These are phyloP conservation scores for Malassezia globosa DNA, from an alignment of 1,284 basidiomycete genomes.

Conservation along the genomic window DNA sequence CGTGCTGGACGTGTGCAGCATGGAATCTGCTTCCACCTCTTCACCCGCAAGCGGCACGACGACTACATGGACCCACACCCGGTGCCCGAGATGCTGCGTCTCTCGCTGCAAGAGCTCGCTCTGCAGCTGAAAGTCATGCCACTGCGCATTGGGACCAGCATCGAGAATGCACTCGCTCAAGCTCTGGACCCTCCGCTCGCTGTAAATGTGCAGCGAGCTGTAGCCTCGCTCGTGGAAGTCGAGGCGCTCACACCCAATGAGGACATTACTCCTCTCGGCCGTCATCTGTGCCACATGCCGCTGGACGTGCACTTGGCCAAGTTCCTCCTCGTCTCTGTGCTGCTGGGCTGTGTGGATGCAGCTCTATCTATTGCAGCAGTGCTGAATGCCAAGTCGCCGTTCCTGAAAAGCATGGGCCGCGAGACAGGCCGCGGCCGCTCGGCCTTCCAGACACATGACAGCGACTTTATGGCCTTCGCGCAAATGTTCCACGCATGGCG, in stretches of 20 bases:
- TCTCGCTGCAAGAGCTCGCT: constrained; percentile 86
- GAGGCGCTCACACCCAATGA: constrained; percentile 72
- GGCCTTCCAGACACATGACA: constrained; percentile 68
- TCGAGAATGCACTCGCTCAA: constrained; percentile 76
- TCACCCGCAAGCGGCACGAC: constrained; percentile 79
- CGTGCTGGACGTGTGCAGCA: constrained; percentile 83
- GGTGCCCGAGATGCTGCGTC: constrained; percentile 85
- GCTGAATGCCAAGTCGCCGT: constrained; percentile 85
- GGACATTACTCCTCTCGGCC: constrained; percentile 90
- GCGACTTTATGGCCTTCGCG: constrained; percentile 82
- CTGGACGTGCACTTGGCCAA: constrained; percentile 95
- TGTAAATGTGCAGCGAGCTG: constrained; percentile 80
- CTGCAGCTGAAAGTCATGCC: constrained; percentile 95
- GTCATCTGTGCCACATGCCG: constrained; percentile 78
- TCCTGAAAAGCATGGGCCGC: constrained; percentile 62
- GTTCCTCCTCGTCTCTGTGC: constrained; percentile 72
- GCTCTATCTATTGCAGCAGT: constrained; percentile 86
- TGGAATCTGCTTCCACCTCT: constrained; percentile 89
- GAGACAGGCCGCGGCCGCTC: constrained; percentile 76
- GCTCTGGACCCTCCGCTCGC: constrained; percentile 81
- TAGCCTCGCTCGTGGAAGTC: constrained; percentile 81
- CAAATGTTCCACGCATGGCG: constrained; percentile 84
- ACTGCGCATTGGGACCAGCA: constrained; percentile 64
- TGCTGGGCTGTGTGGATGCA: constrained; percentile 84
- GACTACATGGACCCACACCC: constrained; percentile 73